Conservation (phyloP, 257 asterid species). For the Scutellaria minor region DNA sequence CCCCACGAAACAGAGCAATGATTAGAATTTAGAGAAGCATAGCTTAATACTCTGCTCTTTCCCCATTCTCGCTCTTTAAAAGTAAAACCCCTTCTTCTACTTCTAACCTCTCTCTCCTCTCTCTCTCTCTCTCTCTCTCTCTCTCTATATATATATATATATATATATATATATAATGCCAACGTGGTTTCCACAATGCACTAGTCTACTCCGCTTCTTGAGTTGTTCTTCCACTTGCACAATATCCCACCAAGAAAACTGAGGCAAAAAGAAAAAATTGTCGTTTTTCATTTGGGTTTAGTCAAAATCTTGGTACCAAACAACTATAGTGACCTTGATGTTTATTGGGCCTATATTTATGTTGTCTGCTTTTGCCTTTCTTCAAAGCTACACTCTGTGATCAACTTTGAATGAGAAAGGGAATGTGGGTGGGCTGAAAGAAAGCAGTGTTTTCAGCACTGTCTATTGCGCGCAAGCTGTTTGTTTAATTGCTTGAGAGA, state of each 20-base stretch:
- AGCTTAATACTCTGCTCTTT: neutral
- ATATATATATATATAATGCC: neutral
- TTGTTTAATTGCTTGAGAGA: conserved; percentile 39
- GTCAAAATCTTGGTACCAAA: conserved; percentile 58
- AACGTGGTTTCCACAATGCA: conserved; percentile 36
- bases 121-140: no score
- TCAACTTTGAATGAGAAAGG: conserved; percentile 43
- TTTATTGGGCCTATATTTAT: conserved; percentile 39
- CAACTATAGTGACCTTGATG: conserved; percentile 36
- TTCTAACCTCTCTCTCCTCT: conserved; percentile 31
- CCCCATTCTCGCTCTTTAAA: conserved; percentile 37
- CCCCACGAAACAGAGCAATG: conserved; percentile 61
- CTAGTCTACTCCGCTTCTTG: conserved; percentile 21
- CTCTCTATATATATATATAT: neutral
- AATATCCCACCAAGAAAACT: conserved; percentile 39
- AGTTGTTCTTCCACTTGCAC: conserved; percentile 25
- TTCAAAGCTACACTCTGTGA: conserved; percentile 48
- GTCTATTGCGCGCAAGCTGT: conserved; percentile 32
- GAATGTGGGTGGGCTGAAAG: conserved; percentile 33
- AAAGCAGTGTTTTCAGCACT: conserved; percentile 19
- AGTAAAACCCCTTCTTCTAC: conserved; percentile 10
- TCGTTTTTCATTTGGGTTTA: conserved; percentile 40
- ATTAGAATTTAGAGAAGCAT: conserved; percentile 41
- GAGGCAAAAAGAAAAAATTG: conserved; percentile 6
- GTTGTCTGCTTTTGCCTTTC: conserved; percentile 39